Evolutionary conservation across 1,284 basidiomycete genomes (phyloP).

Genomic region (Stygiomarasmius scandens): DNA sequence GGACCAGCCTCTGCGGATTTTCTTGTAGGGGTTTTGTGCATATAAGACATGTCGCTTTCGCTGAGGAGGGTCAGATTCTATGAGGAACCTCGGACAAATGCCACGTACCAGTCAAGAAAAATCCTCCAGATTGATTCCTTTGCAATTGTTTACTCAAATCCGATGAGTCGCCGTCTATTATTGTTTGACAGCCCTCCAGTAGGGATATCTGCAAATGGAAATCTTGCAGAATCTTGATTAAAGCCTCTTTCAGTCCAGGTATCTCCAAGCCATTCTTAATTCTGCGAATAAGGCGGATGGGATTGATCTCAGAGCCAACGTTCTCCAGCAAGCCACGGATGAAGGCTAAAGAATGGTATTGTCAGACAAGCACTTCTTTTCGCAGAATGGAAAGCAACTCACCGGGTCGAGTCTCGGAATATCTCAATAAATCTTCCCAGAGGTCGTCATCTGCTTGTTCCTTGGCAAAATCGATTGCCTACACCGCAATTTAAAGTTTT

Average conservation of each 20-base stretch:
- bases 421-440: slow-evolving; percentile 95
- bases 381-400: slow-evolving; percentile 19
- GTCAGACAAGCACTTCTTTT: background rate
- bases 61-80: slow-evolving; percentile 26
- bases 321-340: slow-evolving; percentile 95
- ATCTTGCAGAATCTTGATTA: slow-evolving; percentile 97
- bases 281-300: slow-evolving; percentile 89
- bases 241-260: slow-evolving; percentile 88
- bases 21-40: slow-evolving; percentile 67
- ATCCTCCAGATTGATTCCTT: slow-evolving; percentile 76
- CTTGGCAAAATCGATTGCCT: slow-evolving; percentile 98
- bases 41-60: slow-evolving; percentile 63
- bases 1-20: slow-evolving; percentile 54
- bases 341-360: slow-evolving; percentile 61
- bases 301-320: slow-evolving; percentile 95
- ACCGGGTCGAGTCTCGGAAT: slow-evolving; percentile 93
- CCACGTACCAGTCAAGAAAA: slow-evolving; percentile 67
- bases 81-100: slow-evolving; percentile 11
- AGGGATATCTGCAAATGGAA: slow-evolving; percentile 91
- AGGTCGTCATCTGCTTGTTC: slow-evolving; percentile 97
- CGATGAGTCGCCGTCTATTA: slow-evolving; percentile 81
- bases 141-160: slow-evolving; percentile 74
- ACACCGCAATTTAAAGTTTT: background rate
- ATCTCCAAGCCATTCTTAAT: slow-evolving; percentile 97
- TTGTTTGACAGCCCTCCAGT: slow-evolving; percentile 87